Base-by-base conservation (phyloP, 257 asterid species). In the Primulina huaijiensis region DNA sequence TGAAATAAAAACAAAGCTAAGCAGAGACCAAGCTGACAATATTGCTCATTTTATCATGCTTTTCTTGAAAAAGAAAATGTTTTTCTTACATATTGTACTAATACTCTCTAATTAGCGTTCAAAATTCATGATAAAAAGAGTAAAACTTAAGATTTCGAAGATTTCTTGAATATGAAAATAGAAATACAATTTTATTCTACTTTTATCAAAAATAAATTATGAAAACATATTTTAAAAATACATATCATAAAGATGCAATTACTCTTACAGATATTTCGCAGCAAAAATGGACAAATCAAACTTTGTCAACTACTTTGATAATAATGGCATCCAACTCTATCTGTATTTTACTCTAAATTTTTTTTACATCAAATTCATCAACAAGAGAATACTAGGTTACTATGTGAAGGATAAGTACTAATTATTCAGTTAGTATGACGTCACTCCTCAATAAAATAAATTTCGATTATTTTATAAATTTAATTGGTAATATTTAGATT, bases 1-100 rank as follows among this genome's bases (percentile, higher is more conserved):
- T 50, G 57, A 50, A 50, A 17, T 50, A 50, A 50, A 43, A 10
- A 4, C 25, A 50, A 58, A 78, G 74, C 75, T 71, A 60, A 70
- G 76, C 87, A 79, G 85, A 78, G 69, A 74, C 97, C 90, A 83
- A 79, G 84, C 97, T 90, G 97, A 86, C 93, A 88, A 68, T 62
- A 75, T 78, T 74, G 76, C 79, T 69, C 80, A 76, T 9, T 76
- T 74, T 75, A 72, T 74, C 79, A 74, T 71, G 50, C 30, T 63
- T 27, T 50, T 53, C 10, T 37, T 6, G 57, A 12, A 43, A 43
- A 43, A 43, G 19, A 12, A 14, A 2, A 3, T 14, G 19, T 12
- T 14, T 43, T 12, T 43, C 3, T 11, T 14, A 43, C 12, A 10
- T 40, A 5, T 4, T 33, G 37, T 33, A 6, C 37, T 33, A 33